Evolutionary conservation across 1,139 yeast genomes (phyloP), one percentile per base, ranked within the genome.

Genomic region (Magnusiomyces paraingens): DNA sequence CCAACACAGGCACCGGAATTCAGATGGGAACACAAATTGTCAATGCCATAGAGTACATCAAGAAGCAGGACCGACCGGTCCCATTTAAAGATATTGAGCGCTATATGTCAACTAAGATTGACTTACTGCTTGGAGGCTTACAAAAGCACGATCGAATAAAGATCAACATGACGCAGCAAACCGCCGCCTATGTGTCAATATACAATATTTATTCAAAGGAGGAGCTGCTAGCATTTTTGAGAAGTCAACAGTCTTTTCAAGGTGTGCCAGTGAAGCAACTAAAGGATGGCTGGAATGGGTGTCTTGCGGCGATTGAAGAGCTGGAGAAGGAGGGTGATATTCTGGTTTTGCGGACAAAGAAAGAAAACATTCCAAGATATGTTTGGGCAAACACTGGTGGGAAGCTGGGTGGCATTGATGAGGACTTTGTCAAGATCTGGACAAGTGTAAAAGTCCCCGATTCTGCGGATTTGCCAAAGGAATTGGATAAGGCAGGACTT

Each of bases 261-360:
- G 99, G 99, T 2, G 79, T 86, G 1, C 76, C 90, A 0, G 96
- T 93, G 35, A 88, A 88, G 65, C 96, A 91, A 64, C 76, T 94
- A 57, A 85, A 84, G 64, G 99, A 94, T 66, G 99, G 99, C 20
- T 94, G 99, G 99, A 80, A 86, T 51, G 95, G 91, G n/a, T 91
- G 96, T 67, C 69, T 85, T 49, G 82, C 80, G 5, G 86, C 94
- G 0, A 82, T 93, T 32, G 82, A 83, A 50, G 83, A 84, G 62
- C 73, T 93, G 47, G 98, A 93, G 66, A 76, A 78, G 53, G 84
- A 85, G 54, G 80, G 85, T 57, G 84, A 86, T 62, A 82, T 91
- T 44, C 75, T 93, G 47, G 96, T 93, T 2, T 74, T 89, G 61
- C 78, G 96, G 55, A 89, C 95, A 47, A 90, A 91, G 65, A 93